Evolutionary conservation across 345 rosid genomes (phyloP).

Genomic region (Lepidium sativum): DNA sequence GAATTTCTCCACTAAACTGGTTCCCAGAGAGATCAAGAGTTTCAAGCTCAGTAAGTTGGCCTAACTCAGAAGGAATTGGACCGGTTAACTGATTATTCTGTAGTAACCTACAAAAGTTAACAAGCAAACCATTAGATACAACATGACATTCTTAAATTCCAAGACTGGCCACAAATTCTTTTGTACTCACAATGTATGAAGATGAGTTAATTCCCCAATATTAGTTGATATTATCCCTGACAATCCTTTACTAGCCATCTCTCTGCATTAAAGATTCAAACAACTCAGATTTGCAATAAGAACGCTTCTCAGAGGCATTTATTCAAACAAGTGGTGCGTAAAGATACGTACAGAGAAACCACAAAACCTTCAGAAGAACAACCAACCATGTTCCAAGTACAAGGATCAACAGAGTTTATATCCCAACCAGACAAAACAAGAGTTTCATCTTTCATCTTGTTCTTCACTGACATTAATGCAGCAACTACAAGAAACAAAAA

Average conservation of each 20-base stretch:
- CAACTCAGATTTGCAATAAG: not conserved
- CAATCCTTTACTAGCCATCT: constrained; percentile 71
- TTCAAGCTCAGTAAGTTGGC: constrained; percentile 60
- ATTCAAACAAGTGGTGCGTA: not conserved
- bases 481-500: constrained; percentile 42
- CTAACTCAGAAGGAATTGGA: constrained; percentile 60
- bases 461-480: constrained; percentile 85
- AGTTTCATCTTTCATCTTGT: constrained; percentile 54
- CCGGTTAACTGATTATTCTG: constrained; percentile 67
- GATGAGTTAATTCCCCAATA: constrained; percentile 70
- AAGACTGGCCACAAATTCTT: not conserved
- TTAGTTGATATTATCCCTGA: constrained; percentile 65
- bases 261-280: constrained; percentile 31
- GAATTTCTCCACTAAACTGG: constrained; percentile 62
- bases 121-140: not conserved
- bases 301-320: not conserved
- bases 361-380: constrained; percentile 80
- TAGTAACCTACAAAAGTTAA: constrained; percentile 36
- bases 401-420: constrained; percentile 94
- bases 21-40: constrained; percentile 91
- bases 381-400: constrained; percentile 96
- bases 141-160: not conserved
- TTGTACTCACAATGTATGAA: constrained; percentile 56
- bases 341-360: constrained; percentile 54
- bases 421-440: constrained; percentile 82